Base-by-base conservation (phyloP, 1,139 yeast genomes). In the Magnusiomyces suaveolens region DNA sequence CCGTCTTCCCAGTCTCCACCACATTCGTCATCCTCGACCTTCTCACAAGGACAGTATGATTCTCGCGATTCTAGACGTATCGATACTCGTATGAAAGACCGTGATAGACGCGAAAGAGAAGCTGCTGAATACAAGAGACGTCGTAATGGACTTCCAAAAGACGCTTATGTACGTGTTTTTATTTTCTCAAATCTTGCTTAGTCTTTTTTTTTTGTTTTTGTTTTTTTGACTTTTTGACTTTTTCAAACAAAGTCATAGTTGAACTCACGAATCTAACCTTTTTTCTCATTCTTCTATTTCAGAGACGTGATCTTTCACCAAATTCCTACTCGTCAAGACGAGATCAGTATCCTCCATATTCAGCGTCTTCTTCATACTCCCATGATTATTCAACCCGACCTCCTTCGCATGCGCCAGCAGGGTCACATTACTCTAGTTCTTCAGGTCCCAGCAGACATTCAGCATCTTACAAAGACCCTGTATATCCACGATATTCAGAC, bases 31-130 rank as follows among this genome's bases (percentile, higher is more conserved):
- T 38, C 43, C 18, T 38, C 43, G 4, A 38, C 23, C 25, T 41
- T 41, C 25, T 21, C 44, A 4, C 44, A 18, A 41, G 44, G 44
- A 6, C 44, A n/a, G 44, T 41, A 41, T 20, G 44, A 41, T 6
- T 29, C 48, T 46, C 48, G 48, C 38, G 47, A 44, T 14, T 24
- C 26, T 24, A 2, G 47, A 23, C 38, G 48, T 12, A 14, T 3
- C 36, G 38, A 46, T 20, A 10, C 48, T n/a, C 33, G 68, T 36
- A 61, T 63, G 52, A 59, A 61, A 52, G 66, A 63, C 23, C 63
- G 68, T 25, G 66, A 64, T 33, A 54, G 67, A 46, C 57, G 68
- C 16, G 68, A 65, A 38, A 58, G 65, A n/a, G 68, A 64, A 51
- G 66, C 67, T 1, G 66, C 67, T 1, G 68, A 48, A n/a, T 48